Evolutionary conservation across 257 asterid genomes (phyloP), one percentile per base, ranked within the genome.

Genomic region (Salvia hispanica): DNA sequence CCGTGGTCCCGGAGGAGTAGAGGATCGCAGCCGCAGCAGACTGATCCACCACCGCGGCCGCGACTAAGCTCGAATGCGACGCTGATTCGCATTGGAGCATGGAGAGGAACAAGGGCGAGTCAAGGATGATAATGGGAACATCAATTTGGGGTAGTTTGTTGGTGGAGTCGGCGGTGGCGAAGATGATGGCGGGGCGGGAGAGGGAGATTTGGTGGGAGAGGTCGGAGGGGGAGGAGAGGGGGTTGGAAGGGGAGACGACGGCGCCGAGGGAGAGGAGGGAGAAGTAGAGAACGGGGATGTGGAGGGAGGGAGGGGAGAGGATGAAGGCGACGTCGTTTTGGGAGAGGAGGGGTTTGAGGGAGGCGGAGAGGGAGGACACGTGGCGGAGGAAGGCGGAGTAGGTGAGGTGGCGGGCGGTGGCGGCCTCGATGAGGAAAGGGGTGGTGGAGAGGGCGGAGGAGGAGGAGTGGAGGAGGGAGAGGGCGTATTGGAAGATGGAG

Each of bases 1-100:
- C 98, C 43, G 97, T 92, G 28, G 98, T 92, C 28, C 98, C 98
- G 28, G 98, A 92, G 0, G 98, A 92, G 86, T 83, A 92, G 0
- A 92, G 88, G 51, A 92, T 78, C 9, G 90, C 91, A 3, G 98
- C 97, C 4, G 87, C 18, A 65, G 80, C 87, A 11, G 78, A 64
- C 69, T 92, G 98, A 9, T 54, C 28, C 31, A 90, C 74, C 0
- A 48, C 78, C 52, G 21, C n/a, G n/a, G n/a, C n/a, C n/a, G n/a
- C n/a, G n/a, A n/a, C 79, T 71, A 58, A 2, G 45, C 2, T 21
- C 9, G 76, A 25, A 13, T 21, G 9, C 18, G 3, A 34, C 37
- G 11, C 12, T 4, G 37, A 2, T 2, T 5, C 48, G 72, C 33
- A 7, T 0, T 71, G 75, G 13, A 92, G 79, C 96, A 90, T 86